These are phyloP conservation scores for Saccharomyces hybrid DNA, from an alignment of 1,139 yeast genomes.

Conservation along the genomic window DNA sequence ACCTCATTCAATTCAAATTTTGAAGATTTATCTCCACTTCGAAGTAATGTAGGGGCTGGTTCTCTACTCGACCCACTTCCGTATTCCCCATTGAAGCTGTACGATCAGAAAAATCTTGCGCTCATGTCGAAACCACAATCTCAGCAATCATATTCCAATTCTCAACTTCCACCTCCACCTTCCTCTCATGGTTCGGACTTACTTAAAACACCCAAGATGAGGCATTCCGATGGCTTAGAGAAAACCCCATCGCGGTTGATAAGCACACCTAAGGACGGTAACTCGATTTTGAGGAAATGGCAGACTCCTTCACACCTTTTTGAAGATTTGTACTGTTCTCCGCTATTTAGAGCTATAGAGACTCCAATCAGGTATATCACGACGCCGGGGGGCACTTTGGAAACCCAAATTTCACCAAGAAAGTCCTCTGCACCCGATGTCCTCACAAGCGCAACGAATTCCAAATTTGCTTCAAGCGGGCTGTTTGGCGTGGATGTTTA, in stretches of 20 bases:
- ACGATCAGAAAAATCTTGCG: not conserved
- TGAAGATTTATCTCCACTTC: conserved; percentile 25
- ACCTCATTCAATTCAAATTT: conserved; percentile 32
- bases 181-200: conserved; percentile 9
- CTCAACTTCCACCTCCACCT: conserved; percentile 1
- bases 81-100: not conserved
- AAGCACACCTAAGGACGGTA: conserved; percentile 25
- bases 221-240: conserved; percentile 12
- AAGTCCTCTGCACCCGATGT: conserved; percentile 9
- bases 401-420: conserved; percentile 16
- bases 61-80: conserved; percentile 11
- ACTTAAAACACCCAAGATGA: conserved; percentile 23
- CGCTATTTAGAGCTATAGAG: conserved; percentile 25
- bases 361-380: conserved; percentile 15
- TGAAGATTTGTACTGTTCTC: conserved; percentile 32
- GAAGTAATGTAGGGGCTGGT: conserved; percentile 4
- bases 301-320: conserved; percentile 31
- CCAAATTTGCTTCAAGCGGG: conserved; percentile 32
- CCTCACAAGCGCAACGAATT: conserved; percentile 11
- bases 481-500: conserved; percentile 52
- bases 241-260: conserved; percentile 20
- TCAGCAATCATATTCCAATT: conserved; percentile 2
- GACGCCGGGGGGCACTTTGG: conserved; percentile 13
- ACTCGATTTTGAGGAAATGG: conserved; percentile 25
- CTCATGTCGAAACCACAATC: not conserved